Conservation (phyloP, 225 moss, liverwort and hornwort species). For the Sphagnum tenellum region DNA sequence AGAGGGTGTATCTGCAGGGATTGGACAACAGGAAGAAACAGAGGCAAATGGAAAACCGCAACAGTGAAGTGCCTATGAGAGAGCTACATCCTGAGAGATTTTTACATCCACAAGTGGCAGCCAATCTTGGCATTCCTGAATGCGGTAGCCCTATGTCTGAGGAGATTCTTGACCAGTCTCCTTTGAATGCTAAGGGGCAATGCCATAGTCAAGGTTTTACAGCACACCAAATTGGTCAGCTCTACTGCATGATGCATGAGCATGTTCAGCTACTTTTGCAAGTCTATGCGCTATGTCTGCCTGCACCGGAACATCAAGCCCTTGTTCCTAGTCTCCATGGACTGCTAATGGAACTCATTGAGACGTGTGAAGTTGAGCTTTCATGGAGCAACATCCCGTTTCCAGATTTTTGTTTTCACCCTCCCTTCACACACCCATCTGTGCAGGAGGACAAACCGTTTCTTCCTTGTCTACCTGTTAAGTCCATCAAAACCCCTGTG, state of each 20-base stretch:
- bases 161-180: conserved; percentile 22
- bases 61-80: conserved; percentile 24
- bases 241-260: conserved; percentile 88
- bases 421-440: conserved; percentile 76
- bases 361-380: conserved; percentile 61
- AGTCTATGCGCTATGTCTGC: conserved; percentile 53
- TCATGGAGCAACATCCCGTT: conserved; percentile 85
- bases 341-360: conserved; percentile 71
- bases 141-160: conserved; percentile 29
- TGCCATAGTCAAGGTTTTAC: conserved; percentile 64
- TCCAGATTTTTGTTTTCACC: conserved; percentile 87
- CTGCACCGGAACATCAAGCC: conserved; percentile 66
- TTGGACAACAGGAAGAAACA: conserved; percentile 75
- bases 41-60: conserved; percentile 51
- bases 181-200: conserved; percentile 24
- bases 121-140: conserved; percentile 15
- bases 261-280: conserved; percentile 96
- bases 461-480: conserved; percentile 8
- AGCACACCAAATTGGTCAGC: conserved; percentile 90
- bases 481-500: conserved; percentile 2
- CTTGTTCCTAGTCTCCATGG: conserved; percentile 39
- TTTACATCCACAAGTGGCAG: conserved; percentile 34
- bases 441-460: conserved; percentile 19
- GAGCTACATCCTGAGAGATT: conserved; percentile 59
- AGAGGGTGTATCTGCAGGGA: conserved; percentile 42